These are phyloP conservation scores for Fraxinus latifolia DNA, from an alignment of 305 asterid genomes.

Conservation along the genomic window DNA sequence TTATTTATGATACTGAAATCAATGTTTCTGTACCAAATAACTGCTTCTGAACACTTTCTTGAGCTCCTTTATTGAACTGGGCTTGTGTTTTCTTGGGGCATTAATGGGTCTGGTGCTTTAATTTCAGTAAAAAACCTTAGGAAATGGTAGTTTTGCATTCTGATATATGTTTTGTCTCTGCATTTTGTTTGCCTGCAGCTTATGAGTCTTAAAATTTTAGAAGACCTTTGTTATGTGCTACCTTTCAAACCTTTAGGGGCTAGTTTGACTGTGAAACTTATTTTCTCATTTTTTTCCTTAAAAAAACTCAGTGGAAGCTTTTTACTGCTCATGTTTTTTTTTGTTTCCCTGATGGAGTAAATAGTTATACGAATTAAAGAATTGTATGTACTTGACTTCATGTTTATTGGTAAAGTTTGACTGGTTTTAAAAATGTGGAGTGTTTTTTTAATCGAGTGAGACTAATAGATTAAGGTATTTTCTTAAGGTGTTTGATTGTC, in stretches of 20 bases:
- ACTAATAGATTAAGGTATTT: slow-evolving; percentile 1
- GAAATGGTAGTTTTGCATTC: slow-evolving; percentile 36
- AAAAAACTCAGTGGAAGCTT: background rate
- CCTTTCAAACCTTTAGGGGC: background rate
- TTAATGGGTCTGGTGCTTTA: slow-evolving; percentile 34
- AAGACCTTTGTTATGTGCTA: background rate
- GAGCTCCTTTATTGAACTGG: slow-evolving; percentile 47
- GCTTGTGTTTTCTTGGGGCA: slow-evolving; percentile 41
- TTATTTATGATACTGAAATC: slow-evolving; percentile 46
- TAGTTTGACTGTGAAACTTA: background rate
- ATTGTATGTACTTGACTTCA: background rate
- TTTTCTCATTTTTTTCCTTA: background rate
- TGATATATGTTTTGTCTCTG: slow-evolving; percentile 30
- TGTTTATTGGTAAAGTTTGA: background rate
- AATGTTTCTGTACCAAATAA: slow-evolving; percentile 50
- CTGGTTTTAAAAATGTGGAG: background rate
- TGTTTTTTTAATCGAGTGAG: background rate
- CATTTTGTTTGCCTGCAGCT: slow-evolving; percentile 23
- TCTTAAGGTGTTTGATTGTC: slow-evolving; percentile 9
- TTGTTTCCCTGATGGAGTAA: background rate
- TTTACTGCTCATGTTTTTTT: background rate
- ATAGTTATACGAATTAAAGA: no score
- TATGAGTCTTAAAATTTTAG: background rate
- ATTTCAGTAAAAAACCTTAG: slow-evolving; percentile 39
- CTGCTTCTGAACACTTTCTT: slow-evolving; percentile 40